phyloP scores from a whole-genome alignment of 176 grass and related monocot species.

The Oryza glaberrima region DNA sequence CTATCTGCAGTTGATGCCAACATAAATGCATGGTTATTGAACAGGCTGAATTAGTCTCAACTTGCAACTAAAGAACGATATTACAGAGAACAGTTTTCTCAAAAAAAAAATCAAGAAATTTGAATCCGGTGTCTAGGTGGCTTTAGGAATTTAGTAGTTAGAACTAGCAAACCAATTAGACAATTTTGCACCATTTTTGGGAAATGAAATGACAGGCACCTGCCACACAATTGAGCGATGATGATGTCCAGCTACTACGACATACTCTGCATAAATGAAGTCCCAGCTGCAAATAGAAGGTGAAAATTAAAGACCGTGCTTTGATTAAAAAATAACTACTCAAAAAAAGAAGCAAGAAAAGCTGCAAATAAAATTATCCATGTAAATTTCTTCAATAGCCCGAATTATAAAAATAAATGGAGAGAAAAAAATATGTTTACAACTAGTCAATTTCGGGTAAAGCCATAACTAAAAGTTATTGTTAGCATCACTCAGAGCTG shows the following conservation, averaged over 20 bases:
- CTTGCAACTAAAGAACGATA: background rate
- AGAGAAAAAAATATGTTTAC: background rate
- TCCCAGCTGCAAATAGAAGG: slow-evolving; percentile 75
- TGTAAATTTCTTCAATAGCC: background rate
- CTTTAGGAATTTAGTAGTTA: background rate
- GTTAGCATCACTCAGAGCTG: slow-evolving; percentile 4
- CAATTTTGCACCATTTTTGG: background rate
- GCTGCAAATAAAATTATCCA: background rate
- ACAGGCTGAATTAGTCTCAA: background rate
- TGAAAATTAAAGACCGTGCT: slow-evolving; percentile 12
- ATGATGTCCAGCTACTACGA: slow-evolving; percentile 80
- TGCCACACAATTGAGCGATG: slow-evolving; percentile 98
- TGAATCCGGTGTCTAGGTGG: background rate
- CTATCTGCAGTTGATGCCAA: slow-evolving; percentile 66
- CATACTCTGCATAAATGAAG: slow-evolving; percentile 99
- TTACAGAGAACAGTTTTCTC: background rate
- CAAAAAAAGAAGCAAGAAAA: background rate
- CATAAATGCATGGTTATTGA: slow-evolving; percentile 25
- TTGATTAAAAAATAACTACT: background rate
- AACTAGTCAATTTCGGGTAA: background rate
- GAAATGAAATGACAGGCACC: slow-evolving; percentile 48
- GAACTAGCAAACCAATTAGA: background rate
- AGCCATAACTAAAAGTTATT: background rate
- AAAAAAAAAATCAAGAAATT: background rate
- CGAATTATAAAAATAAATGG: background rate